Base-by-base conservation (phyloP, 192 early-diverging fungal species). In the Podila clonocystis region DNA sequence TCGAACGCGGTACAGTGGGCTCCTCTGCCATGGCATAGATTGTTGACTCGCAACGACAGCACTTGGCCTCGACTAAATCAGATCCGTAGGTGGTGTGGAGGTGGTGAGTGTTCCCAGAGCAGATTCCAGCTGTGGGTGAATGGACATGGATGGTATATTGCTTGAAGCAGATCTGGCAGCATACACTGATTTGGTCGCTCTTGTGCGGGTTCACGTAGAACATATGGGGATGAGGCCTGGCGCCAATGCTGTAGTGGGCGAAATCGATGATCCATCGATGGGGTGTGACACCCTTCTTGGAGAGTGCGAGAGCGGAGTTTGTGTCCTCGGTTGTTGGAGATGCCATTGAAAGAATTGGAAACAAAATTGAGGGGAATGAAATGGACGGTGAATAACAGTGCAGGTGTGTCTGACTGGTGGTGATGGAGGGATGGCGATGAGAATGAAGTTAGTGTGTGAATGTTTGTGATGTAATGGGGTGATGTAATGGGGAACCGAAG, bases 121-220 rank as follows among this genome's bases (percentile, higher is more conserved):
- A 80, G 45, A 11, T 7, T 11, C 9, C 31, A 9, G 2, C n/a
- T 7, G 8, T 28, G 2, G 52, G 58, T 11, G 33, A 12, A 5
- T 62, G 22, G 71, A 69, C 38, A 7, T 30, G 15, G 57, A 80
- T 28, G 15, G 22, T 28, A 58, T 73, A 80, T 28, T 80, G 70
- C 15, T 69, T 72, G 62, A 63, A 80, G 49, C 77, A 80, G 31
- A 28, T 80, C 20, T 63, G 63, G 38, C 77, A 80, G 55, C 52
- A 67, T 19, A 41, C 50, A 26, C 49, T 67, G 17, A 59, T 17
- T 20, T 50, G 30, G 2, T 22, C 61, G 29, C 26, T 33, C 28
- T 58, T 52, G 33, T 64, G 50, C 2, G 68, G 68, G 57, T 64
- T 59, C 7, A 68, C 30, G 49, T 73, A 69, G 15, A 80, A 80